Percentiles rank a stretch among this genome's conserved stretches.
Evolutionary conservation across 2,329 filamentous ascomycete species (phyloP).

Genomic region (Trichophyton equinum): DNA sequence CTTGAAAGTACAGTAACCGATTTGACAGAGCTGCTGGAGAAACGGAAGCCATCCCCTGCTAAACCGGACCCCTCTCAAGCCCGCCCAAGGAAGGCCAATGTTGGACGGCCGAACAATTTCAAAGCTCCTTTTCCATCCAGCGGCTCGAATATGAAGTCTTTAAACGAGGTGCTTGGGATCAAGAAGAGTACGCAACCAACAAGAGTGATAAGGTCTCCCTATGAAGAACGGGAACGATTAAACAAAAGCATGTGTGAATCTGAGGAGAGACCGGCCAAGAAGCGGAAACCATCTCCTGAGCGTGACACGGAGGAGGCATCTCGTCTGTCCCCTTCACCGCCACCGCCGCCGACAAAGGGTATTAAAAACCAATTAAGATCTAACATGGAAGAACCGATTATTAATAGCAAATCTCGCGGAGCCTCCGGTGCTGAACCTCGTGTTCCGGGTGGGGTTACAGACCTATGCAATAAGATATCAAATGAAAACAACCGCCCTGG

Average conservation of each 20-base stretch:
- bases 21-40: constrained; percentile 60
- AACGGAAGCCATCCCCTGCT: constrained; percentile 38
- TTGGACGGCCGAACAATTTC: constrained; percentile 12
- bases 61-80: not conserved
- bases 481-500: not conserved
- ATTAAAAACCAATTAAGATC: not conserved
- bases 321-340: not conserved
- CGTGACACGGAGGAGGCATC: not conserved
- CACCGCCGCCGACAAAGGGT: not conserved
- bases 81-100: constrained; percentile 10
- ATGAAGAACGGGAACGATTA: constrained; percentile 13
- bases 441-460: not conserved
- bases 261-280: not conserved
- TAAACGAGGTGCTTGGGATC: constrained; percentile 53
- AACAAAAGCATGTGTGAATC: not conserved
- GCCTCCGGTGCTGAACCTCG: not conserved
- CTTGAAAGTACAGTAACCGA: constrained; percentile 66
- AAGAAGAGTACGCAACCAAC: constrained; percentile 22
- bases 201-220: not conserved
- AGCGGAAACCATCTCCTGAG: not conserved
- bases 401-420: not conserved
- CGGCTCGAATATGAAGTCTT: constrained; percentile 38
- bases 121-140: constrained; percentile 19
- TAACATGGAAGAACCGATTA: not conserved
- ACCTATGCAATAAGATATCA: not conserved